phyloP scores from a whole-genome alignment of 1,284 basidiomycete species.

The Ceratobasidium sp. region DNA sequence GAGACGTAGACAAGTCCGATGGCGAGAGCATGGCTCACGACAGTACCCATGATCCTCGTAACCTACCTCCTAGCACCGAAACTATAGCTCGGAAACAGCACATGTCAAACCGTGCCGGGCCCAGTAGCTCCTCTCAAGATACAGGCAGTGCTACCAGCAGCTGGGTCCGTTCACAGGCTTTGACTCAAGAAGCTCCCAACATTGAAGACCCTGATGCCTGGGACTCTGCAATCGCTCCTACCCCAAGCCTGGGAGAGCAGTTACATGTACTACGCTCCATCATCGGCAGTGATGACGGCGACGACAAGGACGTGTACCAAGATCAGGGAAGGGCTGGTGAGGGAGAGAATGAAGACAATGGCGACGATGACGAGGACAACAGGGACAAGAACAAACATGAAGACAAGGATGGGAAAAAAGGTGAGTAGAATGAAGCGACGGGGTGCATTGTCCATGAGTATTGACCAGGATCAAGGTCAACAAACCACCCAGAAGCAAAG shows the following conservation, averaged over 20 bases:
- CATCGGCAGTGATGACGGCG: neutral
- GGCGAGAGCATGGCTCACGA: too few relatives aligned
- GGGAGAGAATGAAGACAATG: neutral
- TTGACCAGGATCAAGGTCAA: too few relatives aligned
- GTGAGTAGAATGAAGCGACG: too few relatives aligned
- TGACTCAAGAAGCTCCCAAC: neutral
- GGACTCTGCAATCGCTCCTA: neutral
- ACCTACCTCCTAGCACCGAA: too few relatives aligned
- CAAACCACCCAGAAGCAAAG: too few relatives aligned
- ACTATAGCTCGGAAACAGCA: too few relatives aligned
- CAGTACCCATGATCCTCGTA: too few relatives aligned
- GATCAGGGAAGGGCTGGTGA: neutral
- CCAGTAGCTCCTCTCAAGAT: neutral
- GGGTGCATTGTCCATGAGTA: too few relatives aligned
- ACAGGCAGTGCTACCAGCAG: too few relatives aligned
- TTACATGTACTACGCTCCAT: neutral
- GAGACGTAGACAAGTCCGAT: too few relatives aligned
- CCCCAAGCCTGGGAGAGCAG: neutral
- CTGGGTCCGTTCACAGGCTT: neutral
- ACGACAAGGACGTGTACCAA: neutral
- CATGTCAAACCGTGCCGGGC: neutral
- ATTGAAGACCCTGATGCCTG: neutral
- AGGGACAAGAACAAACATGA: too few relatives aligned
- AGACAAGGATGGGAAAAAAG: too few relatives aligned
- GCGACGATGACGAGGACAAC: neutral